Percentiles rank a stretch among this genome's conserved stretches.
These are phyloP conservation scores for Alnus rubra DNA, from an alignment of 306 rosid genomes.

Conservation along the genomic window DNA sequence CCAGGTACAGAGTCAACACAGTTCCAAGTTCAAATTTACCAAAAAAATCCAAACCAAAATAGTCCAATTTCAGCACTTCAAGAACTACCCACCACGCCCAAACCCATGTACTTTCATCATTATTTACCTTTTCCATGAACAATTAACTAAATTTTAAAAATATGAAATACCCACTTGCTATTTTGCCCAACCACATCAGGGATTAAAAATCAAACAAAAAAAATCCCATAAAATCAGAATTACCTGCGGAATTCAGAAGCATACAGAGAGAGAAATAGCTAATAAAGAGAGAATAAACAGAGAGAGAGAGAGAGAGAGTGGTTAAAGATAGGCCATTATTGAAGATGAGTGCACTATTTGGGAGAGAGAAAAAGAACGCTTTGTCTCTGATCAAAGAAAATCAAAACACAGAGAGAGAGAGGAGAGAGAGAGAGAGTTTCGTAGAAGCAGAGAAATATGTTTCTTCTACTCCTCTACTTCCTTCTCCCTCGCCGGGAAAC, in stretches of 20 bases:
- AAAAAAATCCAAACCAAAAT: slow-evolving; percentile 9
- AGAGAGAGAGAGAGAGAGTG: background rate
- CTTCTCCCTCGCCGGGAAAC: slow-evolving; percentile 77
- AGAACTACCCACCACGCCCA: slow-evolving; percentile 33
- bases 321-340: slow-evolving; percentile 37
- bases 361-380: slow-evolving; percentile 19
- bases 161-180: slow-evolving; percentile 40
- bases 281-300: slow-evolving; percentile 9
- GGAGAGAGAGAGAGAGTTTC: slow-evolving; percentile 44
- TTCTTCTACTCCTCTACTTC: slow-evolving; percentile 90
- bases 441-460: slow-evolving; percentile 86
- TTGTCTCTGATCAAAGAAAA: slow-evolving; percentile 42
- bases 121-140: slow-evolving; percentile 13
- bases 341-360: slow-evolving; percentile 25
- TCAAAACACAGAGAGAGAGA: background rate
- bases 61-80: slow-evolving; percentile 29
- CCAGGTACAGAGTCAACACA: slow-evolving; percentile 35
- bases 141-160: slow-evolving; percentile 31
- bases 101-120: slow-evolving; percentile 22
- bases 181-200: slow-evolving; percentile 28
- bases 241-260: slow-evolving; percentile 29
- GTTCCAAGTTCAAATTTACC: slow-evolving; percentile 27
- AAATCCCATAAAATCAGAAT: slow-evolving; percentile 11
- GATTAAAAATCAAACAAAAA: background rate
- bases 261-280: slow-evolving; percentile 27